These are phyloP conservation scores for Podila epigama DNA, from an alignment of 192 early-diverging fungal species.

Conservation along the genomic window DNA sequence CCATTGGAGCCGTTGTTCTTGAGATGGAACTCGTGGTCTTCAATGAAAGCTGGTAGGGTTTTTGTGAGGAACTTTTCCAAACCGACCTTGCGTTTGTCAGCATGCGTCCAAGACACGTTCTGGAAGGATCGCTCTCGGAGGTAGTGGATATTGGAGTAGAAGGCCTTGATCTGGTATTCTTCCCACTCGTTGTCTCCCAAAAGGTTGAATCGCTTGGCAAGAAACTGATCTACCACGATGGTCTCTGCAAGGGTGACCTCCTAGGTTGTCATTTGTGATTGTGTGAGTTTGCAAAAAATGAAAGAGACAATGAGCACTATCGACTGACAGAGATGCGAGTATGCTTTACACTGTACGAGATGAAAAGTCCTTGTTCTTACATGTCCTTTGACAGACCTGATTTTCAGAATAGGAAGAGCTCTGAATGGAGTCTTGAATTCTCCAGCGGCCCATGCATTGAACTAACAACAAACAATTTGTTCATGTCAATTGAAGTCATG, in stretches of 20 bases:
- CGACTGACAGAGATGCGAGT: too few relatives aligned
- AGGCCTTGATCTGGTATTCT: constrained; percentile 24
- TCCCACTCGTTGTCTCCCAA: constrained; percentile 40
- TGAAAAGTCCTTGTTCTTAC: not conserved
- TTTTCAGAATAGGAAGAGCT: constrained; percentile 15
- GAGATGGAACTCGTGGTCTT: constrained; percentile 31
- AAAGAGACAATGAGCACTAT: too few relatives aligned
- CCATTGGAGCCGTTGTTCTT: constrained; percentile 30
- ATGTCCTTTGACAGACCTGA: constrained; percentile 19
- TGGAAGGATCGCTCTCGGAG: constrained; percentile 29
- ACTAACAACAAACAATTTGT: not conserved
- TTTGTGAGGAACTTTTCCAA: constrained; percentile 13
- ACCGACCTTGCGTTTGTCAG: constrained; percentile 23
- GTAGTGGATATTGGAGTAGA: constrained; percentile 33
- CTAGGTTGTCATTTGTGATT: not conserved
- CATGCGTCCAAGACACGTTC: constrained; percentile 30
- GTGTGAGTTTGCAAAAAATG: not conserved
- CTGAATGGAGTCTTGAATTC: constrained; percentile 25
- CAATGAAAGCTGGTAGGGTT: constrained; percentile 23
- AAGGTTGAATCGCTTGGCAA: constrained; percentile 22
- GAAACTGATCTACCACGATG: constrained; percentile 28
- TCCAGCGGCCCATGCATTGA: constrained; percentile 2
- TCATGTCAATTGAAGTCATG: too few relatives aligned
- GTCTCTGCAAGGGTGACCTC: constrained; percentile 23
- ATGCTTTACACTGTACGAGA: too few relatives aligned